Base-by-base conservation (phyloP, 768 basidiomycete species). In the Hysterangium stoloniferum region DNA sequence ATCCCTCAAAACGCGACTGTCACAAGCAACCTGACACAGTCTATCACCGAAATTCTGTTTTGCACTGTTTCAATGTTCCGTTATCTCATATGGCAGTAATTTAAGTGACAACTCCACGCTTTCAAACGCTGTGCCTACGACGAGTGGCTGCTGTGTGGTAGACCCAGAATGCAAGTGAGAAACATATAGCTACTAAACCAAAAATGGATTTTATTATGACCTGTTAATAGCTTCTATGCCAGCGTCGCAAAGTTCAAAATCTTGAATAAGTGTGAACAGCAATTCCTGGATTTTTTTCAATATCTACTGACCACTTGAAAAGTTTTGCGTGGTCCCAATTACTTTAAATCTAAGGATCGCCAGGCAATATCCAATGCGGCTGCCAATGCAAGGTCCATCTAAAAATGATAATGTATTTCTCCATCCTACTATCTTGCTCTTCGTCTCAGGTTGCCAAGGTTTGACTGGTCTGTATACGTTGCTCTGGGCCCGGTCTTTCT, bases 311-410 rank as follows among this genome's bases (percentile, higher is more conserved):
- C 19, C 19, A 11, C 35, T 8, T 38, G 43, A 17, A 34, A 28
- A 20, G n/a, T n/a, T 3, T 17, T 13, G 4, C 19, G 25, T 31
- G 5, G 27, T 2, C n/a, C 48, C 47, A 48, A 6, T 15, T 45
- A 56, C 54, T 15, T 48, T 40, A 22, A 22, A 48, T 24, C 28
- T 25, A 38, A 40, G 38, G 20, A 48, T 15, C 27, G 53, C 61
- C 15, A 72, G 58, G 6, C 70, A 60, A 60, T 64, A 70, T 19
- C 71, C 71, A 51, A 72, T 58, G 57, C 72, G 73, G 43, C 64
- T 68, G 19, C 71, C 54, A n/a, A n/a, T n/a, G n/a, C n/a, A 11
- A 11, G 70, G 70, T 3, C 72, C 72, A 53, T 72, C 71, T 51
- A 63, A 63, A 60, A 74, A 74, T 27, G 71, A 61, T 12, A 66